Conservation (phyloP, 1,284 basidiomycete species). For the Trametes polyzona region DNA sequence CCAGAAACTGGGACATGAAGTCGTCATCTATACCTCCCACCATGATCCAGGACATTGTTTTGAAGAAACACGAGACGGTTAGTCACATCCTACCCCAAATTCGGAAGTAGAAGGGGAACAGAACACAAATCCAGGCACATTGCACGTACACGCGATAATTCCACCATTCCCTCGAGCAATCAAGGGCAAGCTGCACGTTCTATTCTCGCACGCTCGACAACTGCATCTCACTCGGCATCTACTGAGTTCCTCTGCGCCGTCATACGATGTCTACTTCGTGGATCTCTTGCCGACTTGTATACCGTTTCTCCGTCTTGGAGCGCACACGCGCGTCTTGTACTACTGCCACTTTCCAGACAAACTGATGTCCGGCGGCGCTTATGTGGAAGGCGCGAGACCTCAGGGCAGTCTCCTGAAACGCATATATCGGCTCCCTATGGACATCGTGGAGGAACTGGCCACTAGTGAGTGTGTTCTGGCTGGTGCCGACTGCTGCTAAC, state of each 20-base stretch:
- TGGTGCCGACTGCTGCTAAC: neutral
- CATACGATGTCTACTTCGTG: slow-evolving; percentile 89
- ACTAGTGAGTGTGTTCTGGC: slow-evolving; percentile 64
- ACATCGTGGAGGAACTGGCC: slow-evolving; percentile 88
- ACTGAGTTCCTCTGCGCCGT: slow-evolving; percentile 46
- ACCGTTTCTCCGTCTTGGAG: slow-evolving; percentile 76
- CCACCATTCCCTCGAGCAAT: slow-evolving; percentile 83
- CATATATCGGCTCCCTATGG: slow-evolving; percentile 88
- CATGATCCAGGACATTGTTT: slow-evolving; percentile 88
- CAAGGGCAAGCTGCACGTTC: slow-evolving; percentile 80
- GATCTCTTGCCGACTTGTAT: slow-evolving; percentile 95
- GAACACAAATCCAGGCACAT: slow-evolving; percentile 61
- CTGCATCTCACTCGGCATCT: slow-evolving; percentile 77
- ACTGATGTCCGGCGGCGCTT: slow-evolving; percentile 80
- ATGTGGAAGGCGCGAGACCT: slow-evolving; percentile 53
- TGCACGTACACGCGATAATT: slow-evolving; percentile 78
- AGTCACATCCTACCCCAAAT: neutral
- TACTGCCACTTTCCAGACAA: slow-evolving; percentile 99
- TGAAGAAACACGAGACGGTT: slow-evolving; percentile 89
- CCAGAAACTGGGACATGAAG: slow-evolving; percentile 82
- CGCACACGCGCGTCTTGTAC: slow-evolving; percentile 84
- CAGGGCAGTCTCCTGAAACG: slow-evolving; percentile 61
- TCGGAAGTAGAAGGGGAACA: neutral
- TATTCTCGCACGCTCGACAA: slow-evolving; percentile 90
- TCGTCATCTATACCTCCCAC: slow-evolving; percentile 94